Evolutionary conservation across 1,284 basidiomycete species (phyloP), one percentile per base, ranked within the genome.

Genomic region (Coniophora puteana): DNA sequence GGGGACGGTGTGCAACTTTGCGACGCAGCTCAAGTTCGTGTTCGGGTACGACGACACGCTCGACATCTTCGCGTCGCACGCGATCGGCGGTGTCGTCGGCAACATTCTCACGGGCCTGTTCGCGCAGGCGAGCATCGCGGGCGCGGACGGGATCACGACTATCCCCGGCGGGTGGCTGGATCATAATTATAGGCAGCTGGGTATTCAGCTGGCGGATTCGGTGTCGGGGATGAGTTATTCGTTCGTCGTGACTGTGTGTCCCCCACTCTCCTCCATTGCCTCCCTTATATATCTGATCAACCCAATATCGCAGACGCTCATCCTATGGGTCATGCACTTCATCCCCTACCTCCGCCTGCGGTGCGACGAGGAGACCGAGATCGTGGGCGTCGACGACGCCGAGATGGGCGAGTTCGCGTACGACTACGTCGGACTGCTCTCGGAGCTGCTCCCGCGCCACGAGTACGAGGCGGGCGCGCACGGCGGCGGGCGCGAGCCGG

Each of bases 391-490:
- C 48, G 95, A 98, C 62, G 91, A 96, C 57, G 79, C 83, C 11
- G 89, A 94, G 69, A 85, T 96, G 73, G 94, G 94, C 54, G 94
- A 97, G 67, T 92, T 83, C 52, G 88, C 88, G n/a, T 92, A 93
- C 61, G 89, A 93, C 66, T 93, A 90, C 52, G 88, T 89, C 45
- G 83, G 80, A 12, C 63, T 89, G 45, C 86, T 89, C 51, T 66
- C 72, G 34, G 79, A 84, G 58, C 58, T 76, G 20, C 42, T 50
- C 4, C 63, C 51, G 6, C 45, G 48, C 12, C 43, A 49, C 35
- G 49, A 51, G 21, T 48, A 48, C 48, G 33, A 48, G 25, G 25
- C 46, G 34, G 24, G 38, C n/a, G 49, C 56, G 3, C 23, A 37
- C 0, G 41, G 45, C 12, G 57, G 53, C 4, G 46, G 22, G 20